A percentile compares a stretch with the other conserved stretches of the same genome.
These are phyloP conservation scores for Candida silvicultrix DNA, from an alignment of 805 yeast genomes.

Conservation along the genomic window DNA sequence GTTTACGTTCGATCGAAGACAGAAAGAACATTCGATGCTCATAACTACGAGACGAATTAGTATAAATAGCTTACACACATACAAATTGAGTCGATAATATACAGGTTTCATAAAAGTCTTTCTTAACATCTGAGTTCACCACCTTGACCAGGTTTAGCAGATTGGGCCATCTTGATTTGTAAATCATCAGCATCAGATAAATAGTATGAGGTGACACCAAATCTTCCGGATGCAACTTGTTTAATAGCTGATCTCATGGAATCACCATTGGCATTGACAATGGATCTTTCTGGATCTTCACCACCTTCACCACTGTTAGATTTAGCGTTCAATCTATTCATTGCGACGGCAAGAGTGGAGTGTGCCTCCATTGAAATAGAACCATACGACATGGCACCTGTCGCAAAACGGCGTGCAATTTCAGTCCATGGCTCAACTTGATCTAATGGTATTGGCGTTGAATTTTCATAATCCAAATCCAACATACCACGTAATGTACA, in stretches of 20 bases:
- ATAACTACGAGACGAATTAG: not conserved
- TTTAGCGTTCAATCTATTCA: slow-evolving; percentile 97
- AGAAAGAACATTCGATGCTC: slow-evolving; percentile 4
- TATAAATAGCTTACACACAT: too few relatives aligned
- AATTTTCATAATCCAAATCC: slow-evolving; percentile 75
- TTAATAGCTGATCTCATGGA: slow-evolving; percentile 98
- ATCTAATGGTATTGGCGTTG: slow-evolving; percentile 81
- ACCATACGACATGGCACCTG: slow-evolving; percentile 99
- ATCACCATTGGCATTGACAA: slow-evolving; percentile 79
- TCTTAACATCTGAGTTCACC: slow-evolving; percentile 58
- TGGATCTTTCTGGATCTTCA: slow-evolving; percentile 90
- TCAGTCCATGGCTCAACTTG: slow-evolving; percentile 99
- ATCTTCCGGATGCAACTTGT: slow-evolving; percentile 96
- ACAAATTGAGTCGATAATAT: too few relatives aligned
- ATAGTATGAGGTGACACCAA: slow-evolving; percentile 95
- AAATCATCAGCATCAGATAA: slow-evolving; percentile 95
- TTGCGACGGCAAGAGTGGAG: slow-evolving; percentile 95
- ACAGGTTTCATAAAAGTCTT: too few relatives aligned
- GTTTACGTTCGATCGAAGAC: not conserved
- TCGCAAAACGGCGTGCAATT: slow-evolving; percentile 91
- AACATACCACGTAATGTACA: slow-evolving; percentile 93
- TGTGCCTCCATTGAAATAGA: slow-evolving; percentile 98
- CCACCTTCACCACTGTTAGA: slow-evolving; percentile 99
- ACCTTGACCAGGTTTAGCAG: slow-evolving; percentile 99
- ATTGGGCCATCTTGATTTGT: slow-evolving; percentile 98